Evolutionary conservation across 352 stramenopile genomes (phyloP), one percentile per base, ranked within the genome.

Genomic region (Blastocystis hominis): DNA sequence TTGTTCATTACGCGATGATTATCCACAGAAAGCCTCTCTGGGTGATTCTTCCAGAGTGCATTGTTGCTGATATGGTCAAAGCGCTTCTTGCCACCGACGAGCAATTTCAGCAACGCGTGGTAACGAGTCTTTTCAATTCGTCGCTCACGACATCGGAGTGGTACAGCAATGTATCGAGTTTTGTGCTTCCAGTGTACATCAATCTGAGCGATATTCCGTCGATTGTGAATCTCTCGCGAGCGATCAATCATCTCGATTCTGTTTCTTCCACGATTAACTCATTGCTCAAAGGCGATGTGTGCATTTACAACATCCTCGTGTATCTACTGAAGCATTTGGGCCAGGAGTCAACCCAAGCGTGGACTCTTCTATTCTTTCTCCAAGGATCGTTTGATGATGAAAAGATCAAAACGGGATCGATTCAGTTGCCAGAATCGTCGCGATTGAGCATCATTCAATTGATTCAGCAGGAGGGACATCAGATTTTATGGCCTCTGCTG

Each of bases 221-320:
- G 3, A 34, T 80, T 0, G 9, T 61, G 6, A 2, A 17, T 36
- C 30, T 80, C 4, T 62, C 38, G 20, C 9, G 30, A 62, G 24
- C 40, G 34, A 62, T 80, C 10, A n/a, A 64, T 46, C 24, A 40
- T 30, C 24, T 2, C n/a, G 13, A 13, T 2, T 2, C 40, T 44
- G 40, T 62, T 20, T 62, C 17, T 42, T 0, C 4, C 20, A 64
- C 70, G 0, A 42, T 80, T 6, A 15, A 17, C 50, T 20, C 20
- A 13, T 38, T 80, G n/a, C 55, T 80, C 55, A 42, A 64, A 6
- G 70, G 70, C 3, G 9, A 50, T 42, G 38, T 42, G 9, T 80
- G 70, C 50, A 62, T 80, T n/a, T 80, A 80, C 42, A 80, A 80
- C 42, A 47, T 80, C 3, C 42, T 80, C 20, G 70, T 80, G 50